Base-by-base conservation (phyloP, 73 alveolate species). In the Paramecium primaurelia region DNA sequence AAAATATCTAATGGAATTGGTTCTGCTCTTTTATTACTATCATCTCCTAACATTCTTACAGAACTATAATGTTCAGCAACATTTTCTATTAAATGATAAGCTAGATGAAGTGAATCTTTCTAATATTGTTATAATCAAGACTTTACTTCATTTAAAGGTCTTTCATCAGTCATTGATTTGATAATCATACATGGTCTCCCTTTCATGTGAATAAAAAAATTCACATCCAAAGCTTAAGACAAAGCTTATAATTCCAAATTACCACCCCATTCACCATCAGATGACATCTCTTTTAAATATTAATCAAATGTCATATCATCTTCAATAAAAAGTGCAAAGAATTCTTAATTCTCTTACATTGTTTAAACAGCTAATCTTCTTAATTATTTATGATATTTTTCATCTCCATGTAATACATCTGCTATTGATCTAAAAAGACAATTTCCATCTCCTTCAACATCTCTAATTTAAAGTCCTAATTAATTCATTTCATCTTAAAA, bases 191-290 rank as follows among this genome's bases (percentile, higher is more conserved):
- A 40, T 1, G 94, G 94, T 45, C 88, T 89, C 7, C 94, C 94
- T 71, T 89, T 89, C 88, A 89, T 64, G 22, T 89, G 94, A 30
- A 89, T 89, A 71, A 89, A 71, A 36, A 89, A 89, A 73, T 89
- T 89, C 6, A 71, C 68, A 11, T 83, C 94, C 54, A 89, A 30
- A 16, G 90, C 75, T 16, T 58, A 99, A 59, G 98, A 92, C 44
- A 98, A 77, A 0, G 99, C 99, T 84, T 97, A 95, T 11, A 98
- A 87, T 93, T 98, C 99, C 11, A 98, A 94, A 90, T 98, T 99
- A 86, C 98, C 99, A 10, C 99, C 99, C 99, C 99, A 98, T 20
- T 94, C 99, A 0, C 99, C 99, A 86, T 93, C 96, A 84, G 93
- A 75, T 25, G 98, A 58, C 93, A 96, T 96, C 92, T 93, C 89